phyloP scores from a whole-genome alignment of 768 basidiomycete species.

The Kockovaella imperatae region DNA sequence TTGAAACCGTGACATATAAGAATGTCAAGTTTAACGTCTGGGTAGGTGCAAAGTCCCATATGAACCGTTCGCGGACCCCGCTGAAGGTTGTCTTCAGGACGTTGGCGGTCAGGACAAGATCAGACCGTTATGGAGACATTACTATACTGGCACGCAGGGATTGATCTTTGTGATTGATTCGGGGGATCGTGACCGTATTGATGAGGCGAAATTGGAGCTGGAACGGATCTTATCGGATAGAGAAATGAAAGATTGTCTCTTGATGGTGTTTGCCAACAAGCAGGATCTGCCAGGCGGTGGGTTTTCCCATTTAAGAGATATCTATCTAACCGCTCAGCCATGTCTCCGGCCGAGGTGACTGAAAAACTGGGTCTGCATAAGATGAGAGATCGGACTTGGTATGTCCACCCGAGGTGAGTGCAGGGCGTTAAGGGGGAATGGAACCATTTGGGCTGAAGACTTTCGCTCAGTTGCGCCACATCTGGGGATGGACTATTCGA shows the following conservation, averaged over 20 bases:
- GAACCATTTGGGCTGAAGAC: neutral
- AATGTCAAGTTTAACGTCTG: conserved; percentile 59
- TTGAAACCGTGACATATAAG: conserved; percentile 98
- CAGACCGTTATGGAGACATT: conserved; percentile 94
- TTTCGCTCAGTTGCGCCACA: conserved; percentile 67
- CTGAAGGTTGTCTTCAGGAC: conserved; percentile 64
- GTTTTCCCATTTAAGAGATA: conserved; percentile 42
- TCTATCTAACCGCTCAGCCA: conserved; percentile 57
- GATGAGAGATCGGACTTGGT: conserved; percentile 97
- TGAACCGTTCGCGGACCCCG: neutral
- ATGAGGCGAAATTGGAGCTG: conserved; percentile 91
- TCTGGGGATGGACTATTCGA: conserved; percentile 96
- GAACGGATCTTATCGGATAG: conserved; percentile 92
- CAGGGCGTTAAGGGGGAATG: neutral
- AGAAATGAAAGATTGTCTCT: conserved; percentile 94
- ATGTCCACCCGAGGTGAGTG: conserved; percentile 90
- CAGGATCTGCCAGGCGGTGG: conserved; percentile 93
- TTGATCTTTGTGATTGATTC: conserved; percentile 98
- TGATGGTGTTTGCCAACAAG: conserved; percentile 99
- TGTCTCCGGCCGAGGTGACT: conserved; percentile 99
- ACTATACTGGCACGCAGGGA: conserved; percentile 97
- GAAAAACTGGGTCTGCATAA: conserved; percentile 90
- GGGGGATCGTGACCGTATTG: conserved; percentile 87
- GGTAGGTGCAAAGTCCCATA: conserved; percentile 17
- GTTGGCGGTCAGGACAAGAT: conserved; percentile 99